These are phyloP conservation scores for Exidia glandulosa DNA, from an alignment of 768 basidiomycete genomes.

Conservation along the genomic window DNA sequence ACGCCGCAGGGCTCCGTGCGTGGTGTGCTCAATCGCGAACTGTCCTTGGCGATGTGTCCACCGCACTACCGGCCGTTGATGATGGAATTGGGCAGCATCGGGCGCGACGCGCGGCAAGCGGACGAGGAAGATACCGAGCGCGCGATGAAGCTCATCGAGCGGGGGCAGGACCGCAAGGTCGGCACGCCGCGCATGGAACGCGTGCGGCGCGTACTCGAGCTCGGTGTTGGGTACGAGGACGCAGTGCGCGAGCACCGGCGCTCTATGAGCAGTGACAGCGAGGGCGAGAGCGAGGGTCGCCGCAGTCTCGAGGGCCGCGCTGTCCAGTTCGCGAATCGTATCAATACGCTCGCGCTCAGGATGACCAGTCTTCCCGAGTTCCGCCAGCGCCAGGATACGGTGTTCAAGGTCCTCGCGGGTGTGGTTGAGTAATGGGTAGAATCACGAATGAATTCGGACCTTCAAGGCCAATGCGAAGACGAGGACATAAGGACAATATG, in stretches of 20 bases:
- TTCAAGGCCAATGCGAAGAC: too few species aligned
- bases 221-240: conserved; percentile 39
- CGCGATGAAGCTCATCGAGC: conserved; percentile 34
- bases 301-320: conserved; percentile 53
- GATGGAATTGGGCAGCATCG: conserved; percentile 47
- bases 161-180: conserved; percentile 20
- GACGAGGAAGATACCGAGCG: conserved; percentile 41
- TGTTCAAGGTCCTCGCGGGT: conserved; percentile 53
- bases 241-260: conserved; percentile 5
- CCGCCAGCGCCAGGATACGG: conserved; percentile 54
- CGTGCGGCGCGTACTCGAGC: conserved; percentile 44
- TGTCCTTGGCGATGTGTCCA: conserved; percentile 56
- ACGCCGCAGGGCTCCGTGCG: conserved; percentile 33
- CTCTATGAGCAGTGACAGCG: neutral
- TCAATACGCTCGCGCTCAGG: conserved; percentile 61
- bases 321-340: conserved; percentile 62
- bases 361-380: conserved; percentile 66
- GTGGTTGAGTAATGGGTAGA: neutral
- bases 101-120: conserved; percentile 36
- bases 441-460: too few species aligned
- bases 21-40: conserved; percentile 44
- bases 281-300: conserved; percentile 23
- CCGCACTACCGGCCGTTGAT: conserved; percentile 56
- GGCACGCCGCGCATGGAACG: conserved; percentile 43
- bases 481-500: too few species aligned